Base-by-base conservation (phyloP, 306 rosid genomes). In the Ormosia emarginata region DNA sequence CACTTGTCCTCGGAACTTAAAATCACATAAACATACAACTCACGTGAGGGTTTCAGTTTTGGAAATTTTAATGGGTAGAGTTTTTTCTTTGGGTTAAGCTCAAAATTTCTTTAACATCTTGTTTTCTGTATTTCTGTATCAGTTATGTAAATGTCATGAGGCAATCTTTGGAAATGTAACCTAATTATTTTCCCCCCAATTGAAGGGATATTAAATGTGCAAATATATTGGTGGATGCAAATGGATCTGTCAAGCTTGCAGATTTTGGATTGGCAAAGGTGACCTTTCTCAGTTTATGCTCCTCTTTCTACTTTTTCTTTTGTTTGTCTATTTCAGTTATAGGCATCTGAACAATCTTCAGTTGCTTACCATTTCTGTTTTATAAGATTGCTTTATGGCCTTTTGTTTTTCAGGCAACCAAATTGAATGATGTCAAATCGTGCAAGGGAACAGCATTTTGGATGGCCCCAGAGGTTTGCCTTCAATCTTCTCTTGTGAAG, bases 221-320 rank as follows among this genome's bases (percentile, higher is more conserved):
- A 62, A 95, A 95, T 79, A 89, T 95, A 79, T 84, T 95, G 93
- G 99, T 95, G 85, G 90, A 89, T 87, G 93, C 90, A 32, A 89
- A 33, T 86, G 99, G 99, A 70, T 93, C 93, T 68, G 98, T 95
- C 82, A 95, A 93, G 93, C 98, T 95, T 67, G 95, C 98, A 36
- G 99, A 95, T 90, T 95, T 95, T 87, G 99, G 99, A 66, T 85
- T 95, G 90, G 99, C 98, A n/a, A 95, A 95, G 95, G 99, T 95
- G 69, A 40, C 79, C 46, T 73, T 62, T 57, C 32, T 63, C 4
- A 17, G 39, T 53, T 53, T 44, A 70, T 67, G 78, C 61, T 52
- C 29, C 58, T 29, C 17, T 59, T 69, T 70, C 62, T 47, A 1
- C 43, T 40, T 56, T 79, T 10, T 47, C 41, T 41, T 78, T 34